A percentile compares a stretch with the other conserved stretches of the same genome.
Conservation (phyloP, 129 eudicot genomes). For the Erigeron canadensis region DNA sequence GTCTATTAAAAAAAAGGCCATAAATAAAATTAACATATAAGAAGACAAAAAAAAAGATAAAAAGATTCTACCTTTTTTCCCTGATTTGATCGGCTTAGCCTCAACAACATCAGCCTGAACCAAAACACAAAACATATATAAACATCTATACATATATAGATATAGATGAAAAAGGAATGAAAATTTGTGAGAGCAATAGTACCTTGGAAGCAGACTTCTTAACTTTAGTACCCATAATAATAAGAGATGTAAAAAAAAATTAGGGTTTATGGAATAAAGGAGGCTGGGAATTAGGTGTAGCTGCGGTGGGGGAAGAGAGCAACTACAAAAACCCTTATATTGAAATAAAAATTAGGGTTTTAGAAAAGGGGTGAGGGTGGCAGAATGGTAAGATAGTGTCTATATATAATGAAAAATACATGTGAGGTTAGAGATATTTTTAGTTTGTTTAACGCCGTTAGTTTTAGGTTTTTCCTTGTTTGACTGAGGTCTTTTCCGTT, state of each 20-base stretch:
- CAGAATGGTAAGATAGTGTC: neutral
- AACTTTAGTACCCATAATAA: neutral
- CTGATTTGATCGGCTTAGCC: neutral
- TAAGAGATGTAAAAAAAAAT: neutral
- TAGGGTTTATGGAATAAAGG: neutral
- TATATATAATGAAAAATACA: neutral
- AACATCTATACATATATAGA: neutral
- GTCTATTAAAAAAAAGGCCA: neutral
- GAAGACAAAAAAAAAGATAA: neutral
- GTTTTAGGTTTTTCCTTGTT: neutral
- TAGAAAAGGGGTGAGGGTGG: constrained; percentile 5
- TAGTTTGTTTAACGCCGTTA: neutral
- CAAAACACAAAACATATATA: neutral
- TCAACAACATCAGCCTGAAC: neutral
- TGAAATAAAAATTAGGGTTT: neutral
- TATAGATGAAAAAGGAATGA: neutral
- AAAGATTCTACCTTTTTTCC: neutral
- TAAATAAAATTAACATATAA: neutral
- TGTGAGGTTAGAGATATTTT: neutral
- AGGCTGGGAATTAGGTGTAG: neutral
- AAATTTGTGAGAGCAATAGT: neutral
- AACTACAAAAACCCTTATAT: neutral
- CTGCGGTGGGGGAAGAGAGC: neutral
- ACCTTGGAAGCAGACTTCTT: constrained; percentile 4
- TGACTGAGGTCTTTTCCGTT: constrained; percentile 1